Percentiles rank a stretch among this genome's conserved stretches.
Conservation (phyloP, 139 green algal species). For the Eudorina sp. region DNA sequence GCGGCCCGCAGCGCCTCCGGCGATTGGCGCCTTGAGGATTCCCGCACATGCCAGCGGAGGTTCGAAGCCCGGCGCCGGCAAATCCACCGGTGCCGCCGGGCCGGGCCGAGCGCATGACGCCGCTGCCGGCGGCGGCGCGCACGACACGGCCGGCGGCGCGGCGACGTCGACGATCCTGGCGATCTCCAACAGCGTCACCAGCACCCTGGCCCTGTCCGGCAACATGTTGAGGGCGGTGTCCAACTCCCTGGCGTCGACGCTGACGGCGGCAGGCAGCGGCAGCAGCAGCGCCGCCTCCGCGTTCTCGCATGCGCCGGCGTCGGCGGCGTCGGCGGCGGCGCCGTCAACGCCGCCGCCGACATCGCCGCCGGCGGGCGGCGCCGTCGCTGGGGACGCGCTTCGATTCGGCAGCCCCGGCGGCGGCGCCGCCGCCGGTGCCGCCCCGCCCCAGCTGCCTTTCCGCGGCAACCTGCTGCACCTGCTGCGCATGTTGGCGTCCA, state of each 20-base stretch:
- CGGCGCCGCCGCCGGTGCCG: not conserved
- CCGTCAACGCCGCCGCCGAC: not conserved
- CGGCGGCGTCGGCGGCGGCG: not conserved
- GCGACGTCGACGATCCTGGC: not conserved
- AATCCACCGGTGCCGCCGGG: not conserved
- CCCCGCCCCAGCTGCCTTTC: not conserved
- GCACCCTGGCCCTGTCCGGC: not conserved
- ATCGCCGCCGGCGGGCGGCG: not conserved
- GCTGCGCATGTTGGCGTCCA: conserved; percentile 42
- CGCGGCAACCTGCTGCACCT: conserved; percentile 21
- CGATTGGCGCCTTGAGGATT: not conserved
- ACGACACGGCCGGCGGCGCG: not conserved
- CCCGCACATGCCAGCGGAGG: not conserved
- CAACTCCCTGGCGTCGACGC: not conserved
- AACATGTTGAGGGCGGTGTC: conserved; percentile 7
- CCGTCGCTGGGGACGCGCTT: not conserved
- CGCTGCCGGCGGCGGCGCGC: not conserved
- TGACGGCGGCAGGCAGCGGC: not conserved
- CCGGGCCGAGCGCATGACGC: no score
- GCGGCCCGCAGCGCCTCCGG: not conserved
- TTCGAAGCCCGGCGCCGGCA: not conserved
- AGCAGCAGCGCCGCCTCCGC: no score
- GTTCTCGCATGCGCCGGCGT: no score
- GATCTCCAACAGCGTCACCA: not conserved
- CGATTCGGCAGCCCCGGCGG: not conserved